Evolutionary conservation across 2,329 filamentous ascomycete species (phyloP), one percentile per base, ranked within the genome.

Genomic region (Monilinia laxa): DNA sequence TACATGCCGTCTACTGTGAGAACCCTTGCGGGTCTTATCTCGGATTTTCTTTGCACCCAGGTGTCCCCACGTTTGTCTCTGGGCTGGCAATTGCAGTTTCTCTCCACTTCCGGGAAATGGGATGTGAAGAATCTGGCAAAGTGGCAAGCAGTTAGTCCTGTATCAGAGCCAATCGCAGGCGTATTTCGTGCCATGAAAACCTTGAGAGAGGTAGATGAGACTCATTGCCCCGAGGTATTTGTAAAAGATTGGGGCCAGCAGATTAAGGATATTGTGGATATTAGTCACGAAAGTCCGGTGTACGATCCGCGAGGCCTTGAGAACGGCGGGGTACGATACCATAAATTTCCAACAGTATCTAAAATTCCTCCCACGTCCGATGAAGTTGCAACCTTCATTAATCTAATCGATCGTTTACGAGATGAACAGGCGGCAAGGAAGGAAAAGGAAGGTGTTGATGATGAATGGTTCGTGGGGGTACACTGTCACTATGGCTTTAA

Each of bases 401-500:
- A 75, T 6, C 77, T 88, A 3, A 82, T 88, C n/a, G 86, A 88
- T 71, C 80, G 81, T 40, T 78, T 92, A 31, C 82, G 87, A 53
- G 80, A 80, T 38, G 82, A 84, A 55, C 86, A 89, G 68, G 80
- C 80, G 59, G 73, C 77, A 38, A 76, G 80, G 70, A 78, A 77
- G 52, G 79, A 77, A 66, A 80, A 79, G 25, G 79, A 81, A 64
- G 68, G 68, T 2, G 80, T 77, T 71, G 77, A 76, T 65, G 76
- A 78, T 7, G 73, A 80, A 1, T 77, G 78, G 25, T 80, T 89
- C 58, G 85, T 97, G 62, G 93, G 90, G 2, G 92, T 97, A 0
- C 94, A 98, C 76, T 98, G 94, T 74, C 94, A 98, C 75, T 97
- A 97, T 73, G 94, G 67, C 2, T 97, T 96, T 80, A 97, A 98